Evolutionary conservation across 805 yeast genomes (phyloP), one percentile per base, ranked within the genome.

Genomic region (Candida pseudoglaebosa): DNA sequence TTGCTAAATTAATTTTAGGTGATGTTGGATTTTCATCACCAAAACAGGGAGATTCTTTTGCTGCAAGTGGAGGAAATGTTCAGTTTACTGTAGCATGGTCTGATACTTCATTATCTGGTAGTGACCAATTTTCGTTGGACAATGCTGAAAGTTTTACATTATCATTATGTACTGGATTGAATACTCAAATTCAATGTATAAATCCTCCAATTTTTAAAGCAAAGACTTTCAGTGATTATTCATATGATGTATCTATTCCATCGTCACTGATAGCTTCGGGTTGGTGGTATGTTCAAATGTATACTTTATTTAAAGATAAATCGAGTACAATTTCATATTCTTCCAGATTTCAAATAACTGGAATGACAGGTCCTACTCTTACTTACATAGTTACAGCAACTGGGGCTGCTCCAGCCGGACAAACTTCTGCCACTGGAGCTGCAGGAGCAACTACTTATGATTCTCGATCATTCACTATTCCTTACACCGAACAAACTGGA

Each of bases 401-500:
- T 2, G 73, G 71, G 2, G 61, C 59, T 7, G 56, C 67, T 5
- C 67, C 75, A 4, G 61, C 63, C 5, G 67, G 67, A 19, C 71
- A 67, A 47, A 59, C 66, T 22, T 62, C 78, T 0, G 50, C 44
- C 19, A 44, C 52, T 9, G 52, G 42, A 3, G 54, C 47, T 20
- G 56, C 46, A 5, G 49, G 57, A 2, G 47, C 47, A 5, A 39
- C 43, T 5, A 10, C 60, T 9, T 31, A 59, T 29, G 47, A 62
- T 49, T 52, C 70, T 1, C 61, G 57, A 9, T 80, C 88, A 2
- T 83, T 82, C 57, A 56, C 81, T 2, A 65, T 89, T 5, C 74
- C 95, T 2, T 91, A 90, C 63, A 75, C 86, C 2, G 46, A 50
- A 50, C 98, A 91, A 65, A 82, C 93, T 0, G 96, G 96, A 21